Base-by-base conservation (phyloP, 176 grass and related monocot species). In the Dendrocalamus sinicus region DNA sequence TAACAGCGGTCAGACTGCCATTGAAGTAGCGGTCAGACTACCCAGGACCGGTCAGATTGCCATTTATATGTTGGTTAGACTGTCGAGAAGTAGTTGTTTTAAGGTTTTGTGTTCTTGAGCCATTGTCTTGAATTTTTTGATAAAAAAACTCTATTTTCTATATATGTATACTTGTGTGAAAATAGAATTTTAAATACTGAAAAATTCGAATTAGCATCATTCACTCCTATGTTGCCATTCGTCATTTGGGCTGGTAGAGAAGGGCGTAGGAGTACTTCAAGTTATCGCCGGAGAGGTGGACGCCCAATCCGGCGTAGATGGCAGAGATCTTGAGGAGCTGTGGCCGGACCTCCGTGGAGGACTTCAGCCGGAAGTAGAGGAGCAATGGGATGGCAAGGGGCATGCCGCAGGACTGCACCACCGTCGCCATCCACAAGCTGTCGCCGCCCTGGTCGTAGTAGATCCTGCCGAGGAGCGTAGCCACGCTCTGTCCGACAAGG, bases 191-290 rank as follows among this genome's bases (percentile, higher is more conserved):
- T 30, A 1, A 30, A 30, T 30, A 30, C 28, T 30, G 28, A 30
- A 30, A 30, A 30, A 1, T 30, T 30, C 1, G 1, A 30, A 1
- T 30, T 30, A 30, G 28, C 28, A 30, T 30, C 28, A 30, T 30
- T 30, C 28, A 30, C 28, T 30, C 28, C 28, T 30, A 1, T 30
- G 30, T 32, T 32, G 30, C 30, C 30, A 32, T 32, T 32, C 1
- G 30, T 1, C 30, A 2, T 32, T 32, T 67, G 8, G 93, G 84
- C 75, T 92, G 88, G 88, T 95, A 95, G 30, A 90, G 79, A 22
- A 95, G 88, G 2, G 90, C 93, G 79, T 92, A 95, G 24, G 90
- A 90, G 71, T 92, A 92, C 93, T 91, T 90, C 45, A 95, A 45
- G 90, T 87, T 92, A 76, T 90, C 86, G 8, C 74, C 88, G 22